Evolutionary conservation across 2,329 filamentous ascomycete species (phyloP).

Genomic region (Aureobasidium sp.): DNA sequence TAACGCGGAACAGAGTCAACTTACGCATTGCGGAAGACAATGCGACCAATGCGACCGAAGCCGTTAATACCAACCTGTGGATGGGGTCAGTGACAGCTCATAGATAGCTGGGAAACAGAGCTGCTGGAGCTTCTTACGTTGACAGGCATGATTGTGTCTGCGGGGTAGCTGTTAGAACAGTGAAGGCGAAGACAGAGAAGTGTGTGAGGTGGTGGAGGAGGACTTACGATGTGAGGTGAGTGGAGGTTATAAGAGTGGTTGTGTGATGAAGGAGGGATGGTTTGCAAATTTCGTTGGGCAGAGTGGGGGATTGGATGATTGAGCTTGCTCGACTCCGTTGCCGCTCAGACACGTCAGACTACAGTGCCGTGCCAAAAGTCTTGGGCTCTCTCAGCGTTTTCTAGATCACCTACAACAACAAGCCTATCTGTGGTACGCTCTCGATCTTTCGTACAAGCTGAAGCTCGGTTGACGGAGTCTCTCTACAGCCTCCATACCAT

Average conservation of each 20-base stretch:
- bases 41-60: constrained; percentile 98
- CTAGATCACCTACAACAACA: no score
- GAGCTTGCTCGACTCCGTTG: no score
- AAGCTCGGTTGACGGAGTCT: no score
- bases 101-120: constrained; percentile 10
- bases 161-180: constrained; percentile 16
- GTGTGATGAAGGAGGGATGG: background rate
- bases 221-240: background rate
- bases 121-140: constrained; percentile 29
- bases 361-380: no score
- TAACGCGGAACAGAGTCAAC: constrained; percentile 26
- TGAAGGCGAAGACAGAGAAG: background rate
- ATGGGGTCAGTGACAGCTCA: constrained; percentile 17
- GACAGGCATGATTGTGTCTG: constrained; percentile 34
- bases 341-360: no score
- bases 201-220: background rate
- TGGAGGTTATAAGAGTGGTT: no score
- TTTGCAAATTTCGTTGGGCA: no score
- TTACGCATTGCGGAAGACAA: constrained; percentile 96
- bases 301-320: no score
- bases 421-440: no score
- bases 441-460: no score
- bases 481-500: no score
- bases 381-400: no score
- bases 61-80: constrained; percentile 96